phyloP scores from a whole-genome alignment of 768 basidiomycete genomes.

The Leccinum variicolor region DNA sequence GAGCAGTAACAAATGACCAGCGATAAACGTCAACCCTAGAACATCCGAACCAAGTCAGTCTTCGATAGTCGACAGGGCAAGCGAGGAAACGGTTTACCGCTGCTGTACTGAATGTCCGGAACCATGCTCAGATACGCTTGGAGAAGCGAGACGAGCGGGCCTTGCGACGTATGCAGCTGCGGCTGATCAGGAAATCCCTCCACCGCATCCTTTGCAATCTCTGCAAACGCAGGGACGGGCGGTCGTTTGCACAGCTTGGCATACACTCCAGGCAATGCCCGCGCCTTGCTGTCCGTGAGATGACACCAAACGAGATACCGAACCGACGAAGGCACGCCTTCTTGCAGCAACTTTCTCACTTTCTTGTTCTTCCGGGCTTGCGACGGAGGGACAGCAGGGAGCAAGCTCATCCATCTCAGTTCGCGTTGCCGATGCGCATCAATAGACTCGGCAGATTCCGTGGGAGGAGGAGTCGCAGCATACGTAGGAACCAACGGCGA shows the following conservation, averaged over 20 bases:
- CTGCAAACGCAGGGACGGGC: constrained; percentile 43
- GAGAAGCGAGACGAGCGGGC: constrained; percentile 53
- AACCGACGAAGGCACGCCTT: constrained; percentile 81
- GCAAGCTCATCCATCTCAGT: constrained; percentile 66
- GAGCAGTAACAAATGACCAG: constrained; percentile 67
- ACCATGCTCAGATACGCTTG: constrained; percentile 85
- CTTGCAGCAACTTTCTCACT: constrained; percentile 64
- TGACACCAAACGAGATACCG: constrained; percentile 84
- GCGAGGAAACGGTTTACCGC: constrained; percentile 40
- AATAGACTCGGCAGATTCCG: constrained; percentile 27
- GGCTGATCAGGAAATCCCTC: constrained; percentile 54
- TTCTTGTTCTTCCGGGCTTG: constrained; percentile 80
- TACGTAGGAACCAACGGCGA: constrained; percentile 20
- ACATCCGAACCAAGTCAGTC: neutral
- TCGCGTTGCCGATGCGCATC: constrained; percentile 76
- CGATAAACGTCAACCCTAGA: constrained; percentile 64
- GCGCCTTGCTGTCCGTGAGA: constrained; percentile 72
- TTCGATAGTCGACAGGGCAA: neutral
- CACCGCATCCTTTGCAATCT: constrained; percentile 59
- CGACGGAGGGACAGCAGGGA: constrained; percentile 53
- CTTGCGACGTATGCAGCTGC: constrained; percentile 54
- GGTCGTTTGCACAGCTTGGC: constrained; percentile 55
- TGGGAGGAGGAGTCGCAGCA: neutral
- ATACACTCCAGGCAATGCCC: constrained; percentile 68
- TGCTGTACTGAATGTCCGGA: constrained; percentile 69